Evolutionary conservation across 2,329 filamentous ascomycete species (phyloP), one percentile per base, ranked within the genome.

Genomic region (Aspergillus sp.): DNA sequence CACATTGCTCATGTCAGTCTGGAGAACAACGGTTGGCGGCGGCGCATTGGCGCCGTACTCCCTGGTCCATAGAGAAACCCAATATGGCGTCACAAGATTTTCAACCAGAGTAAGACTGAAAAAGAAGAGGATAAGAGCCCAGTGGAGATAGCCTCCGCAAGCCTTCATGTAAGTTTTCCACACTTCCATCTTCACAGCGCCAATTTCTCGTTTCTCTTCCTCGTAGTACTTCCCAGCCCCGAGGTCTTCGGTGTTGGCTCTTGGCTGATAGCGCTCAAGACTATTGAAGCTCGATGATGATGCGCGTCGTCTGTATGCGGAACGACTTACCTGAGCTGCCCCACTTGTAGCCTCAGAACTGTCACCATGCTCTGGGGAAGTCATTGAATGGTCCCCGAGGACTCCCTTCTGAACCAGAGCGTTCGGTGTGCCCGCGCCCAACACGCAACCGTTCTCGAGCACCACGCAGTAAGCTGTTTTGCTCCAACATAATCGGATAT

Each of bases 191-290:
- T 86, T 87, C 41, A 92, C 83, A 3, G 84, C 79, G 1, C 88
- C 88, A 54, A 80, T 79, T 63, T 89, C 86, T 52, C 84, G 80
- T n/a, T 74, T 75, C 68, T 92, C 89, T 3, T 90, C 87, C 61
- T 90, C 84, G 38, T 89, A 82, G 60, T 90, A 92, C 66, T 89
- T 86, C 14, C 66, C 54, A 2, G 57, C 54, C 36, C 49, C 64
- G 56, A 33, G 56, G 10, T 22, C 24, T 10, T 22, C 38, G 13
- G 26, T 26, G 16, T 16, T 33, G 7, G 30, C 24, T 3, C 13
- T 13, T 6, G 20, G 17, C 19, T n/a, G n/a, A 26, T 26, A 7
- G 5, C 20, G 14, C 9, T 44, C 17, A n/a, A 36, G 10, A 13
- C 45, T 33, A 30, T 16, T 45, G 9, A 30, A 24, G 36, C 46